A percentile compares a stretch with the other conserved stretches of the same genome.
These are phyloP conservation scores for Apiotrichum sp. DNA, from an alignment of 1,284 basidiomycete genomes.

Conservation along the genomic window DNA sequence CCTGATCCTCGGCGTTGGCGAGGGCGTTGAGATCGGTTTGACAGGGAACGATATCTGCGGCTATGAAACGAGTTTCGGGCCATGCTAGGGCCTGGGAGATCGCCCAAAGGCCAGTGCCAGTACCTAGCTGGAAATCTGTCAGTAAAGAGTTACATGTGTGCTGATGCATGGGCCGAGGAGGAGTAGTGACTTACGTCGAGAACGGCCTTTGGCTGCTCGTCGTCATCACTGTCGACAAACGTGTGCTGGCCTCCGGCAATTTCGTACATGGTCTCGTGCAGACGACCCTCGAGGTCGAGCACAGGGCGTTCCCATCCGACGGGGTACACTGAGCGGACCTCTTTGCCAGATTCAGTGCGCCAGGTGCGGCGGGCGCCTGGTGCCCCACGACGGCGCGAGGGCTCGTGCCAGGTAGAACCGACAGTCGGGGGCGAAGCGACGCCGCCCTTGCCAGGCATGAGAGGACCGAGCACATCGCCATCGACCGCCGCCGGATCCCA, in stretches of 20 bases:
- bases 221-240: constrained; percentile 22
- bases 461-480: background rate
- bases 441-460: background rate
- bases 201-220: constrained; percentile 25
- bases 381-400: constrained; percentile 10
- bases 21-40: constrained; percentile 34
- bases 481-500: constrained; percentile 19
- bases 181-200: constrained; percentile 35
- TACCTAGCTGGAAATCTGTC: constrained; percentile 30
- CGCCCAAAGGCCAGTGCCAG: constrained; percentile 43
- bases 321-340: constrained; percentile 25
- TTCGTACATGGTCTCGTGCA: constrained; percentile 42
- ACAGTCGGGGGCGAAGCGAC: background rate
- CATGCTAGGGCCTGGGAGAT: constrained; percentile 41
- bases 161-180: background rate
- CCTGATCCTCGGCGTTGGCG: constrained; percentile 17
- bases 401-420: constrained; percentile 18
- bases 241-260: constrained; percentile 32
- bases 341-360: constrained; percentile 5
- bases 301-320: constrained; percentile 43
- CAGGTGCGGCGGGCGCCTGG: constrained; percentile 11
- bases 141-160: background rate
- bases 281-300: constrained; percentile 39
- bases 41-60: constrained; percentile 37
- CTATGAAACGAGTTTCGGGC: constrained; percentile 36